These are phyloP conservation scores for Thozetella sp. DNA, from an alignment of 495 filamentous ascomycete genomes.

Conservation along the genomic window DNA sequence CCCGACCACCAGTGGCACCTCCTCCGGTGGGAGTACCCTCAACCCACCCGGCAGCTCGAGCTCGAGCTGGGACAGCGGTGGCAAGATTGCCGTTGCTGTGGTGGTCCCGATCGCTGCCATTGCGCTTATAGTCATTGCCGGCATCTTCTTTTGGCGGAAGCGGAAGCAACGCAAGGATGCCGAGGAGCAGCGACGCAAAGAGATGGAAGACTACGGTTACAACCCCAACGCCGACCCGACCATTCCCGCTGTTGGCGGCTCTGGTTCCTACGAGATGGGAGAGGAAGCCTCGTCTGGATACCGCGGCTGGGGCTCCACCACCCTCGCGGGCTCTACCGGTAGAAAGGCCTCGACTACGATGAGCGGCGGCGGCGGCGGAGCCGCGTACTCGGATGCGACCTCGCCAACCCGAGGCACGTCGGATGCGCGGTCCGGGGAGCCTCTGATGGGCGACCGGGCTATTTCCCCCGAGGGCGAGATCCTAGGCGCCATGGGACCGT, in stretches of 20 bases:
- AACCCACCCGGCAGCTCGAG: slow-evolving; percentile 30
- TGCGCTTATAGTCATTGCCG: slow-evolving; percentile 74
- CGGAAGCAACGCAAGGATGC: slow-evolving; percentile 80
- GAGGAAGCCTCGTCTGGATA: slow-evolving; percentile 77
- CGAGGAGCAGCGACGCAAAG: slow-evolving; percentile 88
- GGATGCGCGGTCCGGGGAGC: slow-evolving; percentile 73
- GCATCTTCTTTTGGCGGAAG: slow-evolving; percentile 84
- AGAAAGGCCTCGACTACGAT: slow-evolving; percentile 88
- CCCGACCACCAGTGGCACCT: too few relatives aligned
- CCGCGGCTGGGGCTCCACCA: slow-evolving; percentile 91
- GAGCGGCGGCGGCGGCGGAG: slow-evolving; percentile 67
- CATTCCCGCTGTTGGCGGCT: slow-evolving; percentile 63
- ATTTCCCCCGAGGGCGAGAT: slow-evolving; percentile 71
- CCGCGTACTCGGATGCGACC: slow-evolving; percentile 74
- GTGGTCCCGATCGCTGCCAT: slow-evolving; percentile 91
- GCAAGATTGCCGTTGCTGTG: slow-evolving; percentile 88
- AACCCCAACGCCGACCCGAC: slow-evolving; percentile 94
- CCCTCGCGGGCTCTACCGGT: slow-evolving; percentile 65
- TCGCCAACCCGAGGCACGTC: slow-evolving; percentile 74
- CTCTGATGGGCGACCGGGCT: slow-evolving; percentile 55
- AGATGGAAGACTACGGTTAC: slow-evolving; percentile 94
- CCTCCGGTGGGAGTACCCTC: slow-evolving; percentile 24
- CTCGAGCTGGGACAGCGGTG: slow-evolving; percentile 34
- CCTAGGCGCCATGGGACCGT: slow-evolving; percentile 71
- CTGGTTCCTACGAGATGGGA: slow-evolving; percentile 65